phyloP scores from a whole-genome alignment of 352 stramenopile species.

The Phytophthora pinifolia region DNA sequence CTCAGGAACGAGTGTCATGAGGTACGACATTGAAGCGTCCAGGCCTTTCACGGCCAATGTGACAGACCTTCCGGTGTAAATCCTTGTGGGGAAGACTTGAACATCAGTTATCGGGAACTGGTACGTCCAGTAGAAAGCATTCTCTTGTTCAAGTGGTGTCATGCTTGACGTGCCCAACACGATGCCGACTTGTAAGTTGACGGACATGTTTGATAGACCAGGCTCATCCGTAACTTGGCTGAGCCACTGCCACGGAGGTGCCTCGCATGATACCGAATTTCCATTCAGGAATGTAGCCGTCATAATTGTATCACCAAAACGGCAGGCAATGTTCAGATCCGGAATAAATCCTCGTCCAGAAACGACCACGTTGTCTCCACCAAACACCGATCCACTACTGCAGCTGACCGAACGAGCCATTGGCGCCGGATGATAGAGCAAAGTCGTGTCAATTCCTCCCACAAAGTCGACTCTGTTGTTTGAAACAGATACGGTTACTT shows the following conservation, averaged over 20 bases:
- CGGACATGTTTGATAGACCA: neutral
- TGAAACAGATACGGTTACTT: constrained; percentile 28
- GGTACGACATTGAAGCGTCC: constrained; percentile 2
- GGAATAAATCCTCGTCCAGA: constrained; percentile 24
- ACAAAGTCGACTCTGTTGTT: constrained; percentile 47
- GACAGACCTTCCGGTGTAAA: neutral
- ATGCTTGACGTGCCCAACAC: neutral
- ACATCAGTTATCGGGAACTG: constrained; percentile 15
- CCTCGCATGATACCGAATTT: constrained; percentile 19
- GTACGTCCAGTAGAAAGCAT: constrained; percentile 25
- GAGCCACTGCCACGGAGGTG: constrained; percentile 27
- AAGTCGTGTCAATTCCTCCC: constrained; percentile 10
- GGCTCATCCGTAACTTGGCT: neutral
- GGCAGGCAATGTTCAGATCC: constrained; percentile 22
- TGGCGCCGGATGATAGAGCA: constrained; percentile 25
- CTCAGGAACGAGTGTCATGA: constrained; percentile 10
- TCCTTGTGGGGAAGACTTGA: constrained; percentile 2
- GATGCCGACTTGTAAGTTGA: constrained; percentile 1
- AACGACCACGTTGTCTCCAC: constrained; percentile 29
- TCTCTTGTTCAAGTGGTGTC: neutral
- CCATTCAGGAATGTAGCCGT: constrained; percentile 18
- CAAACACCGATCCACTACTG: constrained; percentile 31
- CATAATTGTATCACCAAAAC: constrained; percentile 15
- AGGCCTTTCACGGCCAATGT: constrained; percentile 13
- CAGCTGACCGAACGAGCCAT: constrained; percentile 3